These are phyloP conservation scores for Ophiostoma quercus DNA, from an alignment of 2,329 filamentous ascomycete species.

Conservation along the genomic window DNA sequence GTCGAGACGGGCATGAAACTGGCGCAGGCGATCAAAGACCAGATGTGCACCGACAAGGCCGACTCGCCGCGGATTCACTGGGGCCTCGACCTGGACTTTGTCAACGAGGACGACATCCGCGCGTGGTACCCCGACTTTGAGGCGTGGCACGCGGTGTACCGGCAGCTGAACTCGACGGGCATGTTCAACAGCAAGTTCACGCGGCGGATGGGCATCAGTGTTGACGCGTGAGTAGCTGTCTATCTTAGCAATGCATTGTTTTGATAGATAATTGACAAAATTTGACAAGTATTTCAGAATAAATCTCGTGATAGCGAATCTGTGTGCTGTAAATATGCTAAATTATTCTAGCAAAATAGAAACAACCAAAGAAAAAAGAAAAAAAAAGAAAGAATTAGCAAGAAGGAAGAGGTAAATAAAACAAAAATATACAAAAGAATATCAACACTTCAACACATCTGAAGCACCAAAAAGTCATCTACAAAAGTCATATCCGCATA, in stretches of 20 bases:
- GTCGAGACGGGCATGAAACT: constrained; percentile 26
- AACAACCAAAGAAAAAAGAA: too few species aligned
- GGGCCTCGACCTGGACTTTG: constrained; percentile 30
- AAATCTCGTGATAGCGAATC: too few species aligned
- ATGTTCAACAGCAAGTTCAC: constrained; percentile 33
- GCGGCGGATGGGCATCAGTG: constrained; percentile 28
- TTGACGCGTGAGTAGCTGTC: neutral
- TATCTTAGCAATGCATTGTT: neutral
- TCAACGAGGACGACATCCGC: constrained; percentile 27
- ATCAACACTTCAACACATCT: too few species aligned
- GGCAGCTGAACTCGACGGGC: constrained; percentile 28
- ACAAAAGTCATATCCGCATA: too few species aligned
- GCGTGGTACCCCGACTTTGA: constrained; percentile 29
- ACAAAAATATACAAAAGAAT: too few species aligned
- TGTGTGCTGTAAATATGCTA: too few species aligned
- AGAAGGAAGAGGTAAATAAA: too few species aligned
- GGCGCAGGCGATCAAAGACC: constrained; percentile 27
- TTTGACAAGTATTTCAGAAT: too few species aligned
- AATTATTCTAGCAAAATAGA: too few species aligned
- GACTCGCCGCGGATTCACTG: constrained; percentile 29
- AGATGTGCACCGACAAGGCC: constrained; percentile 24
- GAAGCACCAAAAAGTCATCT: too few species aligned
- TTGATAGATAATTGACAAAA: neutral
- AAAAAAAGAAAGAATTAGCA: too few species aligned
- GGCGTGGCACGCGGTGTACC: constrained; percentile 28